Evolutionary conservation across 2,329 filamentous ascomycete species (phyloP).

Genomic region (Golovinomyces cichoracearum): DNA sequence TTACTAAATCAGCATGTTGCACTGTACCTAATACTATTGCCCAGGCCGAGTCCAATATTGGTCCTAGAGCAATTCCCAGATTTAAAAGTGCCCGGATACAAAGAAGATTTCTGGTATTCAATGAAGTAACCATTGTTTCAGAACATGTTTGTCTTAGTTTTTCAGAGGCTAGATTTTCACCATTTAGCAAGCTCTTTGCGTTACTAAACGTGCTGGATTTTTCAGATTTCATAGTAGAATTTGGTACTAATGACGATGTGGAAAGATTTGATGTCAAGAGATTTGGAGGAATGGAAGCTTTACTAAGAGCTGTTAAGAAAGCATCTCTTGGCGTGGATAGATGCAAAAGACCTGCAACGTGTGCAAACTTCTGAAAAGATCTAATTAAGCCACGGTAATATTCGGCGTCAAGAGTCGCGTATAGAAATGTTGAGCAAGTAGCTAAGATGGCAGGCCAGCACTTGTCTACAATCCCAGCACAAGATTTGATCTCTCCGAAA

Average conservation of each 20-base stretch:
- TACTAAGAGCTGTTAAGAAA: conserved; percentile 78
- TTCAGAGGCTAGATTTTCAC: conserved; percentile 44
- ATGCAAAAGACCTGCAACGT: conserved; percentile 71
- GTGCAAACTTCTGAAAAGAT: conserved; percentile 82
- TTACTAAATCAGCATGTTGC: conserved; percentile 73
- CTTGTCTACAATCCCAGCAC: conserved; percentile 59
- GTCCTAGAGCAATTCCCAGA: conserved; percentile 75
- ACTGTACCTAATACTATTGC: conserved; percentile 75
- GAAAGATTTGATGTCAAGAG: conserved; percentile 35
- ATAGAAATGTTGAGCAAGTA: conserved; percentile 83
- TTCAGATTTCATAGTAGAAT: conserved; percentile 24
- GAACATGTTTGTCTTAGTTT: conserved; percentile 34
- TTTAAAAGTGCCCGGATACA: conserved; percentile 85
- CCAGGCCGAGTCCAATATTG: conserved; percentile 66
- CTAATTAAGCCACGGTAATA: conserved; percentile 83
- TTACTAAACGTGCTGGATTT: conserved; percentile 35
- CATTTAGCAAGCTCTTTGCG: conserved; percentile 44
- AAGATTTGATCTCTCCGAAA: conserved; percentile 43
- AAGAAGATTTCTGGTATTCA: conserved; percentile 72
- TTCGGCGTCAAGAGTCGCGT: conserved; percentile 71
- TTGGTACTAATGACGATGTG: conserved; percentile 21
- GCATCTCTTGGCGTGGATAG: conserved; percentile 73
- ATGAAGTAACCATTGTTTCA: conserved; percentile 25
- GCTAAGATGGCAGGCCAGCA: conserved; percentile 93
- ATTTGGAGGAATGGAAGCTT: conserved; percentile 73